These are phyloP conservation scores for Ormosia emarginata DNA, from an alignment of 306 rosid genomes.

Conservation along the genomic window DNA sequence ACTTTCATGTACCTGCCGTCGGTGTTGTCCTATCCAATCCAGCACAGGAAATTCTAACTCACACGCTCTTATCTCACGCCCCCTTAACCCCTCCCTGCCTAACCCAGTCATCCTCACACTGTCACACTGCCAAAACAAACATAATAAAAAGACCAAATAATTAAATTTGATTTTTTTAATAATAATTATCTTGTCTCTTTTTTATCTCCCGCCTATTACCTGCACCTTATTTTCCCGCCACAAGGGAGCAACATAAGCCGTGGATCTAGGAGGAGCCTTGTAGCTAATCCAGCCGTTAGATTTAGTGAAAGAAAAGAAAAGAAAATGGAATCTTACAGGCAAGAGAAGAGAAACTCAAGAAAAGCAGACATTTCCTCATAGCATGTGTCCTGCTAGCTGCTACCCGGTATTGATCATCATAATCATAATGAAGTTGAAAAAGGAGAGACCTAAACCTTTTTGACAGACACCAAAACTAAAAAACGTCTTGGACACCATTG, in stretches of 20 bases:
- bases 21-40: slow-evolving; percentile 71
- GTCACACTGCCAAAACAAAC: neutral
- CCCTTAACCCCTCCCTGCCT: neutral
- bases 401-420: neutral
- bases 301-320: neutral
- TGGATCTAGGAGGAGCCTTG: slow-evolving; percentile 12
- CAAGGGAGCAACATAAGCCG: slow-evolving; percentile 19
- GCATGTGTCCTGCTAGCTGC: slow-evolving; percentile 29
- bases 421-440: slow-evolving; percentile 45
- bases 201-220: slow-evolving; percentile 13
- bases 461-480: too few species aligned
- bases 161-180: neutral
- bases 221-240: slow-evolving; percentile 55
- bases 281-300: slow-evolving; percentile 10
- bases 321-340: neutral
- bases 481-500: slow-evolving; percentile 27
- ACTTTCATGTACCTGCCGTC: slow-evolving; percentile 58
- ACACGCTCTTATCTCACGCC: neutral
- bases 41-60: slow-evolving; percentile 29
- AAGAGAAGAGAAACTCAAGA: neutral
- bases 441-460: neutral
- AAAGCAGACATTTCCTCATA: slow-evolving; percentile 33
- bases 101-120: too few species aligned
- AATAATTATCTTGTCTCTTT: neutral
- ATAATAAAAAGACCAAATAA: neutral